phyloP scores from a whole-genome alignment of 257 asterid species.

The Nicotiana otophora region DNA sequence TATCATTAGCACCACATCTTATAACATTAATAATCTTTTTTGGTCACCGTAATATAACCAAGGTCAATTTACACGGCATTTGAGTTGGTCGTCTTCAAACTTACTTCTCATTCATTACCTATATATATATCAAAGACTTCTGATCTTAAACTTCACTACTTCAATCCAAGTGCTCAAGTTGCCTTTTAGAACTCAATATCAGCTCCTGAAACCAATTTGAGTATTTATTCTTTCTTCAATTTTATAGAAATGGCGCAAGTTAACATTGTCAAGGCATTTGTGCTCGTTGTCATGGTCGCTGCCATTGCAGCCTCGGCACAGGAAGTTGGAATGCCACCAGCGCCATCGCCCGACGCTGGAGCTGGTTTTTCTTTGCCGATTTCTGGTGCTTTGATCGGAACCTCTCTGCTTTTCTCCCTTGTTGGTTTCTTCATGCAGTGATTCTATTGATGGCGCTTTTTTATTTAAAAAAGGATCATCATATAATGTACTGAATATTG shows the following conservation, averaged over 20 bases:
- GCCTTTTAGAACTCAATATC: not conserved
- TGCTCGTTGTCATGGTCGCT: slow-evolving; percentile 22
- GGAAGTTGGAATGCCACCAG: slow-evolving; percentile 12
- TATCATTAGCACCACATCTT: not conserved
- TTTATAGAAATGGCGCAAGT: slow-evolving; percentile 39
- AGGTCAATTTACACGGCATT: not conserved
- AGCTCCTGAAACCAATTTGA: too few species aligned
- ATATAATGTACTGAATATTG: too few species aligned
- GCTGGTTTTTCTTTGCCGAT: not conserved
- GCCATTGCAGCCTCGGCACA: slow-evolving; percentile 32
- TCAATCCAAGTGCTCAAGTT: not conserved
- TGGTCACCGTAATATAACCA: not conserved
- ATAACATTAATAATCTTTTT: too few species aligned
- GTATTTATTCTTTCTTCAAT: too few species aligned
- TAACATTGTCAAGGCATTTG: slow-evolving; percentile 19
- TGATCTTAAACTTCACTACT: too few species aligned
- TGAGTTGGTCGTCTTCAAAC: not conserved
- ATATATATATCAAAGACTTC: not conserved
- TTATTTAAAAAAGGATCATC: too few species aligned
- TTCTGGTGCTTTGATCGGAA: not conserved
- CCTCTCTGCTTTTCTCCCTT: not conserved
- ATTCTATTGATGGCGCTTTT: not conserved
- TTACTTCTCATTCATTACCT: not conserved
- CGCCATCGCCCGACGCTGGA: not conserved
- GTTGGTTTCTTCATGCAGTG: not conserved